Percentiles rank a stretch among this genome's conserved stretches.
phyloP scores from a whole-genome alignment of 2,329 filamentous ascomycete species.

The Zalaria sp. region DNA sequence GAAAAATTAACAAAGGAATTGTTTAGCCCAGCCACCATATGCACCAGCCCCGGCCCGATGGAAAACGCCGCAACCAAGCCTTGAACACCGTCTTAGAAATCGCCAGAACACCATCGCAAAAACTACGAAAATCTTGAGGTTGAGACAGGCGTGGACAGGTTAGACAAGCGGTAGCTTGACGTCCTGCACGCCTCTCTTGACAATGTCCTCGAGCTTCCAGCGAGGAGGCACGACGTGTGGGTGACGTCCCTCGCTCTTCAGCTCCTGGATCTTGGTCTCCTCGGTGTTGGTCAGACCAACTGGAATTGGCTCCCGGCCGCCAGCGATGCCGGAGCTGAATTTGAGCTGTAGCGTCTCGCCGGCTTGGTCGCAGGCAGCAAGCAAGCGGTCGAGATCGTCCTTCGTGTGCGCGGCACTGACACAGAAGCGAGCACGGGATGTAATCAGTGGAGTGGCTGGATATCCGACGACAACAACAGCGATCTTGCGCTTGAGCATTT shows the following conservation, averaged over 20 bases:
- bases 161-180: constrained; percentile 49
- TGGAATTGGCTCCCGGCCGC: constrained; percentile 64
- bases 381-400: constrained; percentile 83
- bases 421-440: constrained; percentile 89
- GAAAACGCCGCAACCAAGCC: no score
- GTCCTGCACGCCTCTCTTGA: constrained; percentile 60
- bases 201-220: constrained; percentile 64
- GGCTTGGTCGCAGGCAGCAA: constrained; percentile 82
- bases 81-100: not conserved
- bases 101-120: not conserved
- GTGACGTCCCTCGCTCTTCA: constrained; percentile 34
- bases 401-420: constrained; percentile 95
- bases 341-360: constrained; percentile 88
- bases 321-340: constrained; percentile 90
- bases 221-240: constrained; percentile 49
- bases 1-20: no score
- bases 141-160: not conserved
- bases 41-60: no score
- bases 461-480: constrained; percentile 96
- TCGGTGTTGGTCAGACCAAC: constrained; percentile 58
- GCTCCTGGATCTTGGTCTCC: constrained; percentile 49
- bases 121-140: not conserved
- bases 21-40: no score
- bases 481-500: constrained; percentile 97
- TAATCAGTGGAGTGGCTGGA: constrained; percentile 88